phyloP scores from a whole-genome alignment of 2,329 filamentous ascomycete genomes.

The Ascochyta koolunga region DNA sequence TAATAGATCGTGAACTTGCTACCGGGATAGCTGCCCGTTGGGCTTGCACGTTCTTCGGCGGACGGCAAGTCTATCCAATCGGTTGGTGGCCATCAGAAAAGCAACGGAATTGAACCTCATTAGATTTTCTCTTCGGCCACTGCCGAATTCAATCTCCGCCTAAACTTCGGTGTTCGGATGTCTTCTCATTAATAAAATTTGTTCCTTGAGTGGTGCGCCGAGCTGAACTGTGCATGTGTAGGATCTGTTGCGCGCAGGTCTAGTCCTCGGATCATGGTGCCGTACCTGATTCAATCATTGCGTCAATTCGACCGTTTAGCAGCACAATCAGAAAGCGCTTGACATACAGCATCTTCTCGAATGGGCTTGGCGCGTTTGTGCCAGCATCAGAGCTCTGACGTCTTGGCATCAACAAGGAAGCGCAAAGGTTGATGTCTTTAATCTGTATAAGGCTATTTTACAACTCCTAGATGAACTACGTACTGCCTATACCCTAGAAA shows the following conservation, averaged over 20 bases:
- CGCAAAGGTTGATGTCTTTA: too few species aligned
- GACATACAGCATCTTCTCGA: too few species aligned
- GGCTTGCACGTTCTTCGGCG: slow-evolving; percentile 1
- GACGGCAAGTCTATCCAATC: slow-evolving; percentile 2
- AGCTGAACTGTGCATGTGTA: background rate
- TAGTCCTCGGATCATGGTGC: too few species aligned
- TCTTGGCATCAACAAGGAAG: too few species aligned
- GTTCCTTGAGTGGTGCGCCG: background rate
- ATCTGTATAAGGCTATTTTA: too few species aligned
- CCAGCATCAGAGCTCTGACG: too few species aligned
- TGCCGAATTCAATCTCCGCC: background rate
- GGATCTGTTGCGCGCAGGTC: background rate
- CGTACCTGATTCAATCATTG: too few species aligned
- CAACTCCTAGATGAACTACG: too few species aligned
- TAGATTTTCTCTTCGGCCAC: slow-evolving; percentile 1
- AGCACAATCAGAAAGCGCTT: too few species aligned
- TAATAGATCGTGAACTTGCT: background rate
- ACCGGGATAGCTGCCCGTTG: slow-evolving; percentile 1
- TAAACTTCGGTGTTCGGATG: background rate
- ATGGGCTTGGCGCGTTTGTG: too few species aligned
- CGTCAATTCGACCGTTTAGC: too few species aligned
- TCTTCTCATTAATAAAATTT: background rate
- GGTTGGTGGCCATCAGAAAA: background rate
- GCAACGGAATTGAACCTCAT: background rate
- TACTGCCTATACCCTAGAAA: too few species aligned